These are phyloP conservation scores for Talaromyces funiculosus DNA, from an alignment of 2,329 filamentous ascomycete genomes.

Conservation along the genomic window DNA sequence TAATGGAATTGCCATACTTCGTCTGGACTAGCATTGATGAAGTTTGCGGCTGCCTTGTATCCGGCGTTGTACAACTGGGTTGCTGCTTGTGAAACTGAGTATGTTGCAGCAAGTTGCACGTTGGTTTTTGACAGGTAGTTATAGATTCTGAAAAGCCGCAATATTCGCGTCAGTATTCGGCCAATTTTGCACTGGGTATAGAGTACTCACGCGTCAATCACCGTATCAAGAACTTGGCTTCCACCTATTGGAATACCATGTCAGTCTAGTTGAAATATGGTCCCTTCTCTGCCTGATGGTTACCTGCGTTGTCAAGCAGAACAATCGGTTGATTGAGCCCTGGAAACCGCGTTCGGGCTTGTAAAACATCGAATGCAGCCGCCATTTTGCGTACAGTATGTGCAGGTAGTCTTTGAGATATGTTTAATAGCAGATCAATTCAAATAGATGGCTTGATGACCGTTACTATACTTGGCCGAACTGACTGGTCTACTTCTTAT, in stretches of 20 bases:
- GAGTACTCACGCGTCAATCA: not conserved
- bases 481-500: not conserved
- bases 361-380: not conserved
- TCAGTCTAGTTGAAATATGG: not conserved
- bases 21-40: not conserved
- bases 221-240: not conserved
- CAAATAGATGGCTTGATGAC: not conserved
- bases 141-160: not conserved
- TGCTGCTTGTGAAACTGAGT: not conserved
- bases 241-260: not conserved
- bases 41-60: not conserved
- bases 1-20: not conserved
- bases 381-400: not conserved
- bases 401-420: not conserved
- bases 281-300: not conserved
- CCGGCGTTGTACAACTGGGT: not conserved
- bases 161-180: not conserved
- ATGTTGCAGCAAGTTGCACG: not conserved
- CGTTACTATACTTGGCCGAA: not conserved
- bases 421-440: not conserved
- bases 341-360: not conserved
- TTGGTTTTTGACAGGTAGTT: not conserved
- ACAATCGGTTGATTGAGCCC: not conserved
- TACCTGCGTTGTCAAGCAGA: not conserved
- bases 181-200: not conserved